Base-by-base conservation (phyloP, 2,329 filamentous ascomycete genomes). In the Fusarium sororula region DNA sequence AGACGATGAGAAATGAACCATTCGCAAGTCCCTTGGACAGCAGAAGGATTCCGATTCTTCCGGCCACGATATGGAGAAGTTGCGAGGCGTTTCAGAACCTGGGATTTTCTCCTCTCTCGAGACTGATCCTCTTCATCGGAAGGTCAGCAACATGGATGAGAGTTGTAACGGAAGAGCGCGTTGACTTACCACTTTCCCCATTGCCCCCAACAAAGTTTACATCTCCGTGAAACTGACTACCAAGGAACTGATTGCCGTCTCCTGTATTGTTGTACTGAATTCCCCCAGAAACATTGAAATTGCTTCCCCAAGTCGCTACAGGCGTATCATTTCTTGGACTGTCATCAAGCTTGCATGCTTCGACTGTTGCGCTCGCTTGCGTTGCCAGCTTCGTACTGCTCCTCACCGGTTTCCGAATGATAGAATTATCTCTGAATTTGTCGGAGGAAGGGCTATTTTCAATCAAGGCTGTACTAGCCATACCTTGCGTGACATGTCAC, bases 401-500 rank as follows among this genome's bases (percentile, higher is more conserved):
- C 0, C 15, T 22, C 13, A 48, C 13, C 0, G 26, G 26, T 5
- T 48, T 30, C n/a, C n/a, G n/a, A n/a, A n/a, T n/a, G n/a, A n/a
- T n/a, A n/a, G n/a, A n/a, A n/a, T n/a, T n/a, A n/a, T n/a, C n/a
- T n/a, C n/a, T n/a, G n/a, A n/a, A n/a, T n/a, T n/a, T n/a, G n/a
- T n/a, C n/a, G n/a, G n/a, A n/a, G n/a, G n/a, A n/a, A n/a, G n/a
- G n/a, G 13, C 5, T 9, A 15, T 22, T 22, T 0, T 22, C 0
- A 28, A 11, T n/a, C 26, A 28, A 14, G 26, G 26, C 26, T 30
- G 20, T 22, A 48, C 26, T 48, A 6, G 45, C 45, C 45, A 48
- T 48, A 22, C 13, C 20, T 48, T 20, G 26, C 5, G 6, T 48
- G 18, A 22, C 18, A 47, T n/a, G n/a, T n/a, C n/a, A n/a, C n/a